A percentile compares a stretch with the other conserved stretches of the same genome.
Evolutionary conservation across 768 basidiomycete genomes (phyloP).

Genomic region (Auricularia auricula-judae): DNA sequence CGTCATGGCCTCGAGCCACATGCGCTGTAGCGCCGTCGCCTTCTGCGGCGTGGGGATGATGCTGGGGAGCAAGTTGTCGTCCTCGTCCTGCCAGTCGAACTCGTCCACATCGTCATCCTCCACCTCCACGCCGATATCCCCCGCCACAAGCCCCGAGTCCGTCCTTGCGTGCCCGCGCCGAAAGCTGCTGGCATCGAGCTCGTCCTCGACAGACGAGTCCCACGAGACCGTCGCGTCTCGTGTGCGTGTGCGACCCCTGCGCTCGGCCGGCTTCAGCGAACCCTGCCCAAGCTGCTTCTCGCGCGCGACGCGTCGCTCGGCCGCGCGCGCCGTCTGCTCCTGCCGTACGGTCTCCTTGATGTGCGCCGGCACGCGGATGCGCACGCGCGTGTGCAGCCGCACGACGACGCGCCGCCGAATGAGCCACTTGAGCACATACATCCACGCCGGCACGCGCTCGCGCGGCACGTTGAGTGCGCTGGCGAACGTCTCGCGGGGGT

Average conservation of each 20-base stretch:
- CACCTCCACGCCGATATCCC: slow-evolving; percentile 17
- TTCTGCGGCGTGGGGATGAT: slow-evolving; percentile 74
- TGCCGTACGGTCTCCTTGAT: slow-evolving; percentile 59
- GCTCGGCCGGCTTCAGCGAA: neutral
- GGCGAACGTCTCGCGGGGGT: slow-evolving; percentile 56
- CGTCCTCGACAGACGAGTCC: slow-evolving; percentile 1
- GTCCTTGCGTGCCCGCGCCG: neutral
- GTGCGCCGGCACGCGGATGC: slow-evolving; percentile 66
- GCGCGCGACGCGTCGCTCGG: neutral
- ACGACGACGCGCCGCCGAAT: slow-evolving; percentile 77
- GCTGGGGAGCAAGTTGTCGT: slow-evolving; percentile 38
- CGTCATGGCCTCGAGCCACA: slow-evolving; percentile 87
- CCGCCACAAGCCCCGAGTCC: neutral
- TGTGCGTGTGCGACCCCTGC: neutral
- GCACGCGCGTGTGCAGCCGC: slow-evolving; percentile 75
- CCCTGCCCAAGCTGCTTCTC: neutral
- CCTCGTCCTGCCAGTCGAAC: slow-evolving; percentile 39
- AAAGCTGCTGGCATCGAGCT: neutral
- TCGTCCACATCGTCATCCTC: slow-evolving; percentile 29
- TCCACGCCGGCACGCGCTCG: slow-evolving; percentile 42
- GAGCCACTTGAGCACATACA: slow-evolving; percentile 81
- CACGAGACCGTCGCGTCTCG: neutral
- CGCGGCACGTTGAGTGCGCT: slow-evolving; percentile 63
- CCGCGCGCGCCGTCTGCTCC: slow-evolving; percentile 17
- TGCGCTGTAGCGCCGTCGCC: slow-evolving; percentile 66